phyloP scores from a whole-genome alignment of 768 basidiomycete genomes.

The Suillus placidus region DNA sequence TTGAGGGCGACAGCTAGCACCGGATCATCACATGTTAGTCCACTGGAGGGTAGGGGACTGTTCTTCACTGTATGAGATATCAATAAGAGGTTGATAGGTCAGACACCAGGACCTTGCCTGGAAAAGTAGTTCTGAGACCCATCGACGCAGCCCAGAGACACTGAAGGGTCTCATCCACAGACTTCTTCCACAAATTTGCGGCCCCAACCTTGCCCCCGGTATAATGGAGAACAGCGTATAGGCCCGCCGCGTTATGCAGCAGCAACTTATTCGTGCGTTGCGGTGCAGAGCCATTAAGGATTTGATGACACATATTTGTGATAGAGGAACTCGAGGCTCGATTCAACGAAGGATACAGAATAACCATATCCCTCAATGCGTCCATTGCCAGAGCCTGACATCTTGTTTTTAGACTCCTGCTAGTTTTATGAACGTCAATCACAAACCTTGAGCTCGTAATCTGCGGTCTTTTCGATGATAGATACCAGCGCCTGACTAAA shows the following conservation, averaged over 20 bases:
- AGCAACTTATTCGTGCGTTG: slow-evolving; percentile 43
- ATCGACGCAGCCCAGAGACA: slow-evolving; percentile 68
- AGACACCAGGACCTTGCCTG: slow-evolving; percentile 15
- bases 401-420: background rate
- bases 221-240: slow-evolving; percentile 66
- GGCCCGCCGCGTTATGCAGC: slow-evolving; percentile 50
- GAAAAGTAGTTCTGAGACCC: slow-evolving; percentile 62
- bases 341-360: slow-evolving; percentile 68
- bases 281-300: slow-evolving; percentile 57
- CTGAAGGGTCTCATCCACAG: slow-evolving; percentile 66
- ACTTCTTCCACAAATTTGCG: slow-evolving; percentile 72
- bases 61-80: slow-evolving; percentile 18
- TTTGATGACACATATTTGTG: slow-evolving; percentile 53
- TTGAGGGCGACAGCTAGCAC: slow-evolving; percentile 54
- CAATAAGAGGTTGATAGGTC: background rate
- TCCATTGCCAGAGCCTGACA: slow-evolving; percentile 47
- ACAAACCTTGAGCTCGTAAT: slow-evolving; percentile 57
- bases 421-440: background rate
- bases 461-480: slow-evolving; percentile 53
- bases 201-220: slow-evolving; percentile 83
- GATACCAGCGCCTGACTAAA: slow-evolving; percentile 60
- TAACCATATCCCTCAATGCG: slow-evolving; percentile 58
- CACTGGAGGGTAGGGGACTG: slow-evolving; percentile 16
- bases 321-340: slow-evolving; percentile 56
- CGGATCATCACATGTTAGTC: slow-evolving; percentile 45